Evolutionary conservation across 2,329 filamentous ascomycete genomes (phyloP).

Genomic region (Arthrinium phaeospermum): DNA sequence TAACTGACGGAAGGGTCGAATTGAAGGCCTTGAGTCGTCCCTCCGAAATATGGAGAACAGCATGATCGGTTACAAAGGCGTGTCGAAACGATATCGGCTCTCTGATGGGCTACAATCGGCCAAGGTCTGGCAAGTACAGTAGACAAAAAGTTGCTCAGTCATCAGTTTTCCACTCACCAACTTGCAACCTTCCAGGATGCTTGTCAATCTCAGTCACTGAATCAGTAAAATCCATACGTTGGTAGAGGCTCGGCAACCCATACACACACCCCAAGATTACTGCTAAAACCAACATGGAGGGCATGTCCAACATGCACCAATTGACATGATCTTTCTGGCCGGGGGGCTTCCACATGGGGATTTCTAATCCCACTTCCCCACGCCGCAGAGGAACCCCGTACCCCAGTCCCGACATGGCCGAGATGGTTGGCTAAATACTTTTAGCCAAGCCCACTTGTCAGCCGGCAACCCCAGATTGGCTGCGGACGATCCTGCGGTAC

Average conservation of each 20-base stretch:
- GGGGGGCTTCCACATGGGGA: not conserved
- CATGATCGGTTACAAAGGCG: not conserved
- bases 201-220: not conserved
- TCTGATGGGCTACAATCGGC: not conserved
- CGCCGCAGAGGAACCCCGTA: not conserved
- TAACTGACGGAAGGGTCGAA: not conserved
- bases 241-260: not conserved
- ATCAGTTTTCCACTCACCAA: not conserved
- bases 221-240: not conserved
- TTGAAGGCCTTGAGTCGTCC: not conserved
- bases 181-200: not conserved
- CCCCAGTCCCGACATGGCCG: constrained; percentile 5
- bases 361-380: constrained; percentile 16
- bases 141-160: not conserved
- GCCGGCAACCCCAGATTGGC: constrained; percentile 3
- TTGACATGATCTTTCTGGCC: not conserved
- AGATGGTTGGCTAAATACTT: not conserved
- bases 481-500: not conserved
- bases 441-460: constrained; percentile 6
- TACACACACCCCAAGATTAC: not conserved
- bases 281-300: not conserved
- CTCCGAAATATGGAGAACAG: not conserved
- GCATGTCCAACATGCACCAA: constrained; percentile 12
- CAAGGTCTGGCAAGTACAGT: not conserved
- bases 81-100: not conserved